Conservation (phyloP, 805 yeast species). For the Candida hispaniensis region DNA sequence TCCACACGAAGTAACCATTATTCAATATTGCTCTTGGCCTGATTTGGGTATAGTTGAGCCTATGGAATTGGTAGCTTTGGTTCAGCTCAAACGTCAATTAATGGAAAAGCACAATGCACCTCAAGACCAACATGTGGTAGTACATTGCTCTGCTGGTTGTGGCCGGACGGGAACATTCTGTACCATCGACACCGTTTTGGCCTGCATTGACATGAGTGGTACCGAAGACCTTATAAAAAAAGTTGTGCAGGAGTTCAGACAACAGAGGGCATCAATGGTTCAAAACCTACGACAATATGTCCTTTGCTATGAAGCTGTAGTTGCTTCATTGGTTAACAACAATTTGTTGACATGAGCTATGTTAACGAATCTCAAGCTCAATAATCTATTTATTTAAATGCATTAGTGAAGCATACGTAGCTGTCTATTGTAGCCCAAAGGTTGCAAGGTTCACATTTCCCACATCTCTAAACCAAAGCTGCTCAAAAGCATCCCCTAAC, state of each 20-base stretch:
- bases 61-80: slow-evolving; percentile 49
- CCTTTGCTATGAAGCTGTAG: slow-evolving; percentile 56
- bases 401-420: too few relatives aligned
- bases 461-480: slow-evolving; percentile 12
- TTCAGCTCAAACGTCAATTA: slow-evolving; percentile 32
- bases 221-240: slow-evolving; percentile 46
- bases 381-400: too few relatives aligned
- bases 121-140: slow-evolving; percentile 41
- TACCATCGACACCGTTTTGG: slow-evolving; percentile 30
- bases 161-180: slow-evolving; percentile 91
- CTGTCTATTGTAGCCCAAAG: too few relatives aligned
- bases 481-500: slow-evolving; percentile 12
- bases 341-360: too few relatives aligned
- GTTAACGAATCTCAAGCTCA: too few relatives aligned
- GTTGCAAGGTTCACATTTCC: slow-evolving; percentile 11
- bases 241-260: slow-evolving; percentile 54
- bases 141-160: slow-evolving; percentile 95
- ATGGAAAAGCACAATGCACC: background rate
- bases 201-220: background rate
- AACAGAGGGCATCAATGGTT: slow-evolving; percentile 74
- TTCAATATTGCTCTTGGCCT: slow-evolving; percentile 77
- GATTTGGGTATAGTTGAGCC: slow-evolving; percentile 64
- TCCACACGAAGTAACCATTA: slow-evolving; percentile 47
- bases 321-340: slow-evolving; percentile 22
- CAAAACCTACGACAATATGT: slow-evolving; percentile 68